Evolutionary conservation across 176 grass and related monocot species (phyloP).

Genomic region (Hordeum vulgare): DNA sequence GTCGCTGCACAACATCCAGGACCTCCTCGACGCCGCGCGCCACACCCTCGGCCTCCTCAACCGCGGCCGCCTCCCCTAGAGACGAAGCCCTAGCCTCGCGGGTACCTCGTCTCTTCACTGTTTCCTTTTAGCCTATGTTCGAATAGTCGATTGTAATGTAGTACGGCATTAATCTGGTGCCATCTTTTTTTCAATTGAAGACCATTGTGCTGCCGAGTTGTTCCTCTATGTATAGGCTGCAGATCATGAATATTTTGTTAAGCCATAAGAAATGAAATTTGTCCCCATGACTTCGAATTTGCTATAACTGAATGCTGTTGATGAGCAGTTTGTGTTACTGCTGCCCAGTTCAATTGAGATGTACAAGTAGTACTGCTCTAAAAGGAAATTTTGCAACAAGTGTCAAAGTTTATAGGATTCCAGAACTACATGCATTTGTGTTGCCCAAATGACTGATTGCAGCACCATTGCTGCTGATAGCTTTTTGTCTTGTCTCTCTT

Average conservation of each 20-base stretch:
- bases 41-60: constrained; percentile 66
- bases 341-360: neutral
- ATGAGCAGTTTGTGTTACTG: neutral
- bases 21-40: constrained; percentile 66
- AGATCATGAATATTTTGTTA: neutral
- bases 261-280: neutral
- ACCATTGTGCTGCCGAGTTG: neutral
- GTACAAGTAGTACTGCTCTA: neutral
- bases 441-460: constrained; percentile 6
- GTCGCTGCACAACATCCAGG: constrained; percentile 74
- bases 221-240: neutral
- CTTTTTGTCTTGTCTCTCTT: neutral
- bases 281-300: neutral
- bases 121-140: neutral
- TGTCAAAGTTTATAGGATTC: neutral
- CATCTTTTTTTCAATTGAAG: neutral
- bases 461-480: neutral
- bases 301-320: neutral
- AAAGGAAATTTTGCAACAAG: neutral
- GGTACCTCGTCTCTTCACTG: neutral
- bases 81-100: neutral
- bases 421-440: neutral
- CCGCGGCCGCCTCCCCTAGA: constrained; percentile 63
- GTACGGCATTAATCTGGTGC: neutral
- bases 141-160: neutral